Conservation (phyloP, 148 eudicot genomes). For the Rhododendron vialii region DNA sequence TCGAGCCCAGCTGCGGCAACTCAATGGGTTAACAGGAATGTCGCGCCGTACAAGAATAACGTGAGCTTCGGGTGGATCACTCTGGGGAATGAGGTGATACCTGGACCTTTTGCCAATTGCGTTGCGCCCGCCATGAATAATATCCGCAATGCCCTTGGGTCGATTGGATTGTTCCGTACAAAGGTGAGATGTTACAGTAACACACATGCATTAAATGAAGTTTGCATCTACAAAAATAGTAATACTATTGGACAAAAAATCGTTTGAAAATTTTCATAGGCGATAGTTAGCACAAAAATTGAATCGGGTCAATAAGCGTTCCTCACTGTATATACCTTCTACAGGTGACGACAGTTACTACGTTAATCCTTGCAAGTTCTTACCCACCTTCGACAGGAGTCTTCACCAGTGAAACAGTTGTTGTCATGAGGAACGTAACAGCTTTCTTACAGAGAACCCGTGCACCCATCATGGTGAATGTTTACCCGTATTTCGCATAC, state of each 20-base stretch:
- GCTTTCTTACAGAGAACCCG: neutral
- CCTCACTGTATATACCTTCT: no score
- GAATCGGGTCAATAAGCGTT: no score
- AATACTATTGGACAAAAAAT: no score
- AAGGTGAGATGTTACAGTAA: neutral
- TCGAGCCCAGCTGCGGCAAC: neutral
- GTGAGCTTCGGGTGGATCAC: neutral
- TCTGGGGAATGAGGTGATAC: no score
- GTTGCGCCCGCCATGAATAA: neutral
- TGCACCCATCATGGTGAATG: constrained; percentile 9
- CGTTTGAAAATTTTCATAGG: no score
- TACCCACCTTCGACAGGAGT: constrained; percentile 14
- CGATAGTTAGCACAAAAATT: no score
- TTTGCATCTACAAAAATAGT: no score
- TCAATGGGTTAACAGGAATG: neutral
- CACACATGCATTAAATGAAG: neutral
- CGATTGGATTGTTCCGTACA: neutral
- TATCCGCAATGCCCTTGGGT: neutral
- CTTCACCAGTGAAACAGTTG: neutral
- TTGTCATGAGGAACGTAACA: neutral
- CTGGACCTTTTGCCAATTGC: neutral
- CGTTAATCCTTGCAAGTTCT: constrained; percentile 7
- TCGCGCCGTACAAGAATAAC: neutral
- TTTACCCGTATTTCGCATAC: constrained; percentile 7
- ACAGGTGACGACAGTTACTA: constrained; percentile 3